These are phyloP conservation scores for Fusarium transvaalense DNA, from an alignment of 2,329 filamentous ascomycete genomes.

Conservation along the genomic window DNA sequence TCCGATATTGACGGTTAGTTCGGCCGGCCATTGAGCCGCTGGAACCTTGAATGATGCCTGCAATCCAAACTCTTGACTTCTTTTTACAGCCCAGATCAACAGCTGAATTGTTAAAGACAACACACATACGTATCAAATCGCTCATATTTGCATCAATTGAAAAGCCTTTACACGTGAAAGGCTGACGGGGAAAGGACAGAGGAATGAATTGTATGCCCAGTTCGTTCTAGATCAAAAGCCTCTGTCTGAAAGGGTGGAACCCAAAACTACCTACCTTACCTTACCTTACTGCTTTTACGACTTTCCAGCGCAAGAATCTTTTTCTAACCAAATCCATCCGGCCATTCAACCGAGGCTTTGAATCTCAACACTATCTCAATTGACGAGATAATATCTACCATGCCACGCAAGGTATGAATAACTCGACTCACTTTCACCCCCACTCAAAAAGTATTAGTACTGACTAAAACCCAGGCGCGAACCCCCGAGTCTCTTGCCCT, in stretches of 20 bases:
- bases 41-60: neutral
- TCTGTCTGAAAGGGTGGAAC: conserved; percentile 18
- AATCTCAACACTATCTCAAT: neutral
- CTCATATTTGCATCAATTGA: neutral
- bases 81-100: neutral
- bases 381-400: conserved; percentile 1
- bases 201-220: neutral
- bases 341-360: neutral
- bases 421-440: neutral
- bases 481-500: conserved; percentile 48
- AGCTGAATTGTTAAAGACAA: neutral
- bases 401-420: conserved; percentile 38
- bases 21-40: neutral
- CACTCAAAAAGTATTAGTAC: neutral
- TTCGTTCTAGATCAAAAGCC: conserved; percentile 14
- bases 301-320: conserved; percentile 1
- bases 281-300: neutral
- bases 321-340: conserved; percentile 5
- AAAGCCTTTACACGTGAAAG: neutral
- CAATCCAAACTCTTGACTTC: neutral
- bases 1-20: conserved; percentile 32
- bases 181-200: neutral
- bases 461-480: conserved; percentile 34
- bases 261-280: too few relatives aligned
- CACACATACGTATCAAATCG: neutral